A percentile compares a stretch with the other conserved stretches of the same genome.
phyloP scores from a whole-genome alignment of 352 stramenopile species.

The Peronospora destructor region DNA sequence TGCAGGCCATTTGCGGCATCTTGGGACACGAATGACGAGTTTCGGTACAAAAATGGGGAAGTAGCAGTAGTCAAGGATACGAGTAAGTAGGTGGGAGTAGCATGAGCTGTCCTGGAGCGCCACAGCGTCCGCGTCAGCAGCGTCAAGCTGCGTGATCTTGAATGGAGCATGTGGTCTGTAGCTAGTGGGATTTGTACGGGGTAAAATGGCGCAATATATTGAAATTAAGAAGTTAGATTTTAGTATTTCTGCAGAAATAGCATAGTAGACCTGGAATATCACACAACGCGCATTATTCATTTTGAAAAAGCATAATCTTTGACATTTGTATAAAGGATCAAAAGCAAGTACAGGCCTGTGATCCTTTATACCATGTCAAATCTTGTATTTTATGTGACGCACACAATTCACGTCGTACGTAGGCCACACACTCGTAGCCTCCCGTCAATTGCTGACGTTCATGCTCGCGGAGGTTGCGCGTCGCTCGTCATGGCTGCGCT shows the following conservation, averaged over 20 bases:
- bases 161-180: conserved; percentile 13
- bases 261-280: too few relatives aligned
- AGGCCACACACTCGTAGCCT: too few relatives aligned
- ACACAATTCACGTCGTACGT: neutral
- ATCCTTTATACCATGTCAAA: too few relatives aligned
- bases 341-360: too few relatives aligned
- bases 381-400: neutral
- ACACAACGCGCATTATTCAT: too few relatives aligned
- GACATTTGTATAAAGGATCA: too few relatives aligned
- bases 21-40: conserved; percentile 16
- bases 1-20: neutral
- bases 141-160: conserved; percentile 13
- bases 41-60: neutral
- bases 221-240: too few relatives aligned
- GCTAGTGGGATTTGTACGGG: neutral
- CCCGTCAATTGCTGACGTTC: neutral
- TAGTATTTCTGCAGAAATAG: too few relatives aligned
- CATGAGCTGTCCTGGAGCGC: neutral
- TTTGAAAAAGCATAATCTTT: too few relatives aligned
- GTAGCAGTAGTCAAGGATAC: neutral
- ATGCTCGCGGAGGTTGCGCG: conserved; percentile 28
- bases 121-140: conserved; percentile 16
- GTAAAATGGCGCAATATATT: neutral
- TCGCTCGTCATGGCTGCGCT: conserved; percentile 23
- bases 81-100: neutral